Base-by-base conservation (phyloP, 257 asterid genomes). In the Ajuga chamaepitys region DNA sequence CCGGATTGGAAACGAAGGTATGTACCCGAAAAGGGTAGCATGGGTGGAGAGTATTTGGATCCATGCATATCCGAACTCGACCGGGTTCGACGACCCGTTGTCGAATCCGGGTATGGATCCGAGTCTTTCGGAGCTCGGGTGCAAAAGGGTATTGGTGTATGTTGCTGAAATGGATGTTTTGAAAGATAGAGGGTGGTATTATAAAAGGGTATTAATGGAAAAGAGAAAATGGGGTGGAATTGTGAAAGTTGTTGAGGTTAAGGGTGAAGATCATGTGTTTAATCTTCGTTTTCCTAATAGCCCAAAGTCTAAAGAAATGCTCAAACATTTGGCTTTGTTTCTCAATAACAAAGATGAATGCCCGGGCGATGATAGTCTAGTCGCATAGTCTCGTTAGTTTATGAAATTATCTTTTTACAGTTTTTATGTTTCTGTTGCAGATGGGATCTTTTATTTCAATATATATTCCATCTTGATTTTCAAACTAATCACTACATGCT, bases 11-110 rank as follows among this genome's bases (percentile, higher is more conserved):
- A 46, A 41, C 0, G 95, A 83, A 21, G 53, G 0, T 0, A 22
- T 7, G 1, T 8, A 66, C 1, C 7, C 24, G 0, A 4, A 22
- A 0, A 3, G 2, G 3, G 70, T 32, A 30, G 34, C 61, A 0
- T 20, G 9, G 7, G 12, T 74, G n/a, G 77, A 78, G 58, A 68
- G 41, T 3, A 28, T 84, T 0, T 86, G 95, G 88, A 0, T 3
- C 12, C 73, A 47, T 20, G 79, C 41, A 9, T 45, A 77, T 50
- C 88, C 87, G 11, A 73, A 64, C 0, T 58, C 80, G 0, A 48
- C 66, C 0, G 88, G 91, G 14, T 45, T 64, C 0, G 88, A 89
- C 25, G 89, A 77, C 74, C 83, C 81, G 64, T 3, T 25, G n/a
- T 22, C 25, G 61, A 77, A 81, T 25, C 83, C 79, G 65, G 70